Conservation (phyloP, 495 filamentous ascomycete species). For the Tuber magnatum region DNA sequence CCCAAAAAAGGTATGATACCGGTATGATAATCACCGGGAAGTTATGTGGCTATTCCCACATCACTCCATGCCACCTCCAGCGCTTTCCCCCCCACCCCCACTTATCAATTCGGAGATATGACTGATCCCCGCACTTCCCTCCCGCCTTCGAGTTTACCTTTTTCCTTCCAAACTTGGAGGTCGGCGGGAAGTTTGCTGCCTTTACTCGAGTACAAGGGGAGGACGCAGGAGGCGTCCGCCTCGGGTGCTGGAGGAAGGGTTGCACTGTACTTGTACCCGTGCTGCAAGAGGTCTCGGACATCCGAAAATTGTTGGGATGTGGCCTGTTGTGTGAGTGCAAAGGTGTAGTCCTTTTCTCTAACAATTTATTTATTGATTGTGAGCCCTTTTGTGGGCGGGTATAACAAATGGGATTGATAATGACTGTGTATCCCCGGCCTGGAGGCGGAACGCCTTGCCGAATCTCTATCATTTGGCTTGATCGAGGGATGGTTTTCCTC, state of each 20-base stretch:
- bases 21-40: too few relatives aligned
- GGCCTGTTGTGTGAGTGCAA: background rate
- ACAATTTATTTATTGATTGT: background rate
- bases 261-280: background rate
- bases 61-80: background rate
- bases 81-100: too few relatives aligned
- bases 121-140: background rate
- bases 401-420: background rate
- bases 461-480: too few relatives aligned
- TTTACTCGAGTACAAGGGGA: background rate
- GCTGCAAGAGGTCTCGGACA: background rate
- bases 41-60: too few relatives aligned
- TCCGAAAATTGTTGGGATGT: conserved; percentile 2
- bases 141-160: background rate
- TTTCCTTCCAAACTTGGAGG: background rate
- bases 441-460: too few relatives aligned
- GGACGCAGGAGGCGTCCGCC: background rate
- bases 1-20: too few relatives aligned
- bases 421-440: background rate
- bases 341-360: background rate
- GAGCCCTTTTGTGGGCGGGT: background rate
- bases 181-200: background rate
- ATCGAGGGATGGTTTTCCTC: too few relatives aligned
- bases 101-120: background rate
- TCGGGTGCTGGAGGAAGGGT: background rate